Conservation (phyloP, 1,139 yeast species). For the Tardiomyces depauwii region DNA sequence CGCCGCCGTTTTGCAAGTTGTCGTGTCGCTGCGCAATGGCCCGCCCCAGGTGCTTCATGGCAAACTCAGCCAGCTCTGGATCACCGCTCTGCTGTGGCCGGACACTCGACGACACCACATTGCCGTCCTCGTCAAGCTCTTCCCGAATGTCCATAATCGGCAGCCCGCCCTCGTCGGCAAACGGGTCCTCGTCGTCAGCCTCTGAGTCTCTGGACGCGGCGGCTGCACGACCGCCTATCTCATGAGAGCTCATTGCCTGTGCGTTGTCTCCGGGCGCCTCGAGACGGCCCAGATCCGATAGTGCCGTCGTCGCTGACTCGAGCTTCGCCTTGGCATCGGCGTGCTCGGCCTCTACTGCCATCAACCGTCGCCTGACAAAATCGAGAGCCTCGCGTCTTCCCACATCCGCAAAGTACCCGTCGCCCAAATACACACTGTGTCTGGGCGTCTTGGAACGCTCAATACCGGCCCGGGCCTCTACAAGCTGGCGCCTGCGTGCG, state of each 20-base stretch:
- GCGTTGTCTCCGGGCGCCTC: conserved; percentile 2
- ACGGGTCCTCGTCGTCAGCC: conserved; percentile 5
- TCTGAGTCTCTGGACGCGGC: background rate
- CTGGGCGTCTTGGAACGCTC: background rate
- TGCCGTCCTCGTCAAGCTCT: conserved; percentile 72
- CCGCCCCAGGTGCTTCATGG: background rate
- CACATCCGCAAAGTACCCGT: conserved; percentile 47
- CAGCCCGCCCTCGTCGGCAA: conserved; percentile 31
- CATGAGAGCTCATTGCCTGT: too few species aligned
- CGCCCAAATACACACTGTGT: conserved; percentile 40
- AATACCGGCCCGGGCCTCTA: background rate
- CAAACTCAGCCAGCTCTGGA: conserved; percentile 4
- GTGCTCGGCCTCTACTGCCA: conserved; percentile 30
- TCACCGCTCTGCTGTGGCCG: conserved; percentile 3
- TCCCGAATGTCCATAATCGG: conserved; percentile 79
- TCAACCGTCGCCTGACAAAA: conserved; percentile 34
- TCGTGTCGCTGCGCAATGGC: background rate
- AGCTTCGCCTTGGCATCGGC: conserved; percentile 33
- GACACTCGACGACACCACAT: conserved; percentile 31
- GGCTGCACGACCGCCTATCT: conserved; percentile 1
- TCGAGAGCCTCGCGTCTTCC: conserved; percentile 33
- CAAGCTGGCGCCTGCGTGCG: background rate
- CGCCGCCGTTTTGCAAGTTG: background rate
- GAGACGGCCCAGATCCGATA: background rate
- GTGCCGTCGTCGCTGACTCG: conserved; percentile 21